Percentiles rank a stretch among this genome's conserved stretches.
These are phyloP conservation scores for Alternaria hordeiaustralica DNA, from an alignment of 2,329 filamentous ascomycete genomes.

Conservation along the genomic window DNA sequence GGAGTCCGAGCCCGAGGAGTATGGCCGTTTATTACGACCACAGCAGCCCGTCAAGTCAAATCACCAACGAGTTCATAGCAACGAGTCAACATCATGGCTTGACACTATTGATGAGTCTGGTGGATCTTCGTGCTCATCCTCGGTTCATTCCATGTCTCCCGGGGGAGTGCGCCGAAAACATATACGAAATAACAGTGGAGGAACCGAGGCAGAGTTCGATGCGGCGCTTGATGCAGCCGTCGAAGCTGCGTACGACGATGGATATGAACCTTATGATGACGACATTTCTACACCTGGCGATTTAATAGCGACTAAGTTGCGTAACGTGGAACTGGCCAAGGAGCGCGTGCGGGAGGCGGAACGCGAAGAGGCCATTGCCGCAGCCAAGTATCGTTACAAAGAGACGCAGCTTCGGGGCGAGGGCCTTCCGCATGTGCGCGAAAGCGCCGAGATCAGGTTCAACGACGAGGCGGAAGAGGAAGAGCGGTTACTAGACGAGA, in stretches of 20 bases:
- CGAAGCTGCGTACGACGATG: constrained; percentile 93
- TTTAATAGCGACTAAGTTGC: constrained; percentile 47
- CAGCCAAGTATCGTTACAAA: constrained; percentile 67
- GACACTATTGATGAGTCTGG: constrained; percentile 92
- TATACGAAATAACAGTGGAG: constrained; percentile 70
- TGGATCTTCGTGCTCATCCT: constrained; percentile 74
- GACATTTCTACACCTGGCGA: constrained; percentile 38
- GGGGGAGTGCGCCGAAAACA: constrained; percentile 73
- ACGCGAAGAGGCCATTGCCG: constrained; percentile 68
- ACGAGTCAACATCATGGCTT: constrained; percentile 89
- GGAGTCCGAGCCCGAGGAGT: constrained; percentile 28
- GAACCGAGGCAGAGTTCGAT: constrained; percentile 89
- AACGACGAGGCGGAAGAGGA: constrained; percentile 56
- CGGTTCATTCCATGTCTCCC: constrained; percentile 79
- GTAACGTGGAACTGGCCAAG: constrained; percentile 76
- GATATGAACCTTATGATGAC: constrained; percentile 73
- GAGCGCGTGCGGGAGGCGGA: constrained; percentile 77
- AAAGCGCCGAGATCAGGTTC: constrained; percentile 45
- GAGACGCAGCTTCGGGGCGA: constrained; percentile 54
- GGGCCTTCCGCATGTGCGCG: constrained; percentile 49
- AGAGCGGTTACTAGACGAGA: constrained; percentile 74
- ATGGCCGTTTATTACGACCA: constrained; percentile 27
- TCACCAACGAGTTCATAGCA: constrained; percentile 65
- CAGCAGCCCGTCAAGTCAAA: constrained; percentile 25
- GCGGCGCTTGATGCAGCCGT: constrained; percentile 93